A percentile compares a stretch with the other conserved stretches of the same genome.
These are phyloP conservation scores for Clonostachys chloroleuca DNA, from an alignment of 2,329 filamentous ascomycete genomes.

Conservation along the genomic window DNA sequence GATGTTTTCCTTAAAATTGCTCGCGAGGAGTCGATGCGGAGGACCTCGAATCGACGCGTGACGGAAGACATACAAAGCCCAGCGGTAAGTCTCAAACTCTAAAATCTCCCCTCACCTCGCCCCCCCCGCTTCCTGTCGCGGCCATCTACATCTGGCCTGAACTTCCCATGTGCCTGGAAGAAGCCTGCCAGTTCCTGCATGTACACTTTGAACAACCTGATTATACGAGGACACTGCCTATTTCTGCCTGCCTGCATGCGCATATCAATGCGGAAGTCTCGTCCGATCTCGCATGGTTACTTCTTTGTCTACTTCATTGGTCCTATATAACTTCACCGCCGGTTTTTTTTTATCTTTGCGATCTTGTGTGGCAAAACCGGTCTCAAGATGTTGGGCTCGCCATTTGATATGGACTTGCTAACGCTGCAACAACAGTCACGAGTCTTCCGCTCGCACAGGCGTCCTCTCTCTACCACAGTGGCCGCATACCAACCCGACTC, in stretches of 20 bases:
- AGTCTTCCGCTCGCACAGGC: slow-evolving; percentile 40
- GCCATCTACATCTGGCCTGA: too few species aligned
- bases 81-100: slow-evolving; percentile 34
- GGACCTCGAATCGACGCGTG: slow-evolving; percentile 23
- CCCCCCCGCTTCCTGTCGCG: slow-evolving; percentile 1
- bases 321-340: background rate
- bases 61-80: slow-evolving; percentile 27
- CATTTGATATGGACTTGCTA: background rate
- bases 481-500: slow-evolving; percentile 42
- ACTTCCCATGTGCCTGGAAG: too few species aligned
- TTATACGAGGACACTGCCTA: too few species aligned
- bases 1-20: slow-evolving; percentile 58
- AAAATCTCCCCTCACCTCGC: background rate
- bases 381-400: background rate
- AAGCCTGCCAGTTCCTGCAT: too few species aligned
- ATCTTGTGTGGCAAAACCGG: background rate
- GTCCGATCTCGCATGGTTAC: too few species aligned
- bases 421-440: slow-evolving; percentile 33
- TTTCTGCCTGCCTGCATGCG: too few species aligned
- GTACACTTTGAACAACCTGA: too few species aligned
- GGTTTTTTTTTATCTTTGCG: too few species aligned
- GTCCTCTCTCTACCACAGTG: slow-evolving; percentile 48
- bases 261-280: too few species aligned
- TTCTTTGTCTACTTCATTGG: background rate
- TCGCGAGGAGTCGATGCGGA: slow-evolving; percentile 41